Base-by-base conservation (phyloP, 441 rosid species). In the Oxalis stricta region DNA sequence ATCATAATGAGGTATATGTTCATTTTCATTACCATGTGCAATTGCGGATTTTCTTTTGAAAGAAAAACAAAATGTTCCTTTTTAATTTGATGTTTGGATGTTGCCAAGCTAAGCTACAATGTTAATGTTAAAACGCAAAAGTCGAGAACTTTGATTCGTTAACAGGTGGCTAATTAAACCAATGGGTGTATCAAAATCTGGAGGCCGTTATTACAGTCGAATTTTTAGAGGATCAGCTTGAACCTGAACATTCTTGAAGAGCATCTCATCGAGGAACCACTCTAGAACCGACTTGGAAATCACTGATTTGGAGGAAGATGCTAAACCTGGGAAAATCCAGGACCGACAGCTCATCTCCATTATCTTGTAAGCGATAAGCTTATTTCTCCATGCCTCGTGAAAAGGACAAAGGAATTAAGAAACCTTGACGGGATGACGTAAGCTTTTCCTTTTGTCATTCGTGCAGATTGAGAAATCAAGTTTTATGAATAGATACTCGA, bases 361-460 rank as follows among this genome's bases (percentile, higher is more conserved):
- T 69, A 33, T 30, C 45, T 16, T 64, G 69, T 66, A 56, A 47
- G 57, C 65, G 42, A 68, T 85, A 48, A 60, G 70, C 23, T n/a
- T 68, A 60, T 55, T 69, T 70, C 49, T 67, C 94, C 34, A 64
- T 91, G 57, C 63, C 89, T 2, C n/a, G 84, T 80, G n/a, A 91
- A 77, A 57, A 79, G 94, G 64, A 83, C 83, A 33, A 80, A 73
- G 73, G 98, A 85, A 55, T 57, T 91, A 26, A 82, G 79, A 56
- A n/a, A 83, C 87, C 63, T 64, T 91, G 60, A 66, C 71, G 0
- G 98, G 94, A 44, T 91, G 98, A n/a, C n/a, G 96, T 91, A 80
- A 35, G 77, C 53, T 12, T 71, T 51, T 45, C 9, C 48, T 33
- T 54, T 58, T 52, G 50, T 18, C 16, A 31, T 40, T 6, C 2